Evolutionary conservation across 371 early-diverging fungal species (phyloP).

Genomic region (Syncephalastrum racemosum): DNA sequence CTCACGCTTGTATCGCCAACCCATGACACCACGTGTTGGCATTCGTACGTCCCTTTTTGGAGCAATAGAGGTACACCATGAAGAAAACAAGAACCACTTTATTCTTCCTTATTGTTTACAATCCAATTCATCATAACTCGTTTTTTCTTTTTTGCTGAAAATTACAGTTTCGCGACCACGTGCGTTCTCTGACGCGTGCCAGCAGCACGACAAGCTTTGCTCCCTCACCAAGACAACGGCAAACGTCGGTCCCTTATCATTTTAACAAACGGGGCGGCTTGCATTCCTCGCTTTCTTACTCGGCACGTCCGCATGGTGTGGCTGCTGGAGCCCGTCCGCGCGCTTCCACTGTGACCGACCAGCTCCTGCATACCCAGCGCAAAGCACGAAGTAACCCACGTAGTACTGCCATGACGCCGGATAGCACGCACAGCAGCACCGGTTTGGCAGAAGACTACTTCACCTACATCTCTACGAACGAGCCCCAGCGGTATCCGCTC

Average conservation of each 20-base stretch:
- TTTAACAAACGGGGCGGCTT: not conserved
- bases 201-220: slow-evolving; percentile 17
- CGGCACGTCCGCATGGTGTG: not conserved
- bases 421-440: slow-evolving; percentile 22
- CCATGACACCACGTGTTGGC: slow-evolving; percentile 48
- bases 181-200: slow-evolving; percentile 29
- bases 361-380: slow-evolving; percentile 11
- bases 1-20: slow-evolving; percentile 24
- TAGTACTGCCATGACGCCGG: slow-evolving; percentile 15
- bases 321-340: slow-evolving; percentile 22
- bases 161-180: slow-evolving; percentile 38
- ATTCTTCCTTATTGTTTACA: slow-evolving; percentile 8
- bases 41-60: slow-evolving; percentile 49
- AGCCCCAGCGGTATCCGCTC: slow-evolving; percentile 12
- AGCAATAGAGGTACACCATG: slow-evolving; percentile 45
- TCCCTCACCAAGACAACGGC: slow-evolving; percentile 5
- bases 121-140: slow-evolving; percentile 12
- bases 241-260: too few relatives aligned
- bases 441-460: slow-evolving; percentile 40
- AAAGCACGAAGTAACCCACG: slow-evolving; percentile 1
- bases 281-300: not conserved
- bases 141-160: too few relatives aligned
- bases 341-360: slow-evolving; percentile 33
- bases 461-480: slow-evolving; percentile 33
- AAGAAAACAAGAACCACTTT: not conserved